Base-by-base conservation (phyloP, 768 basidiomycete genomes). In the Dioszegia crocea region DNA sequence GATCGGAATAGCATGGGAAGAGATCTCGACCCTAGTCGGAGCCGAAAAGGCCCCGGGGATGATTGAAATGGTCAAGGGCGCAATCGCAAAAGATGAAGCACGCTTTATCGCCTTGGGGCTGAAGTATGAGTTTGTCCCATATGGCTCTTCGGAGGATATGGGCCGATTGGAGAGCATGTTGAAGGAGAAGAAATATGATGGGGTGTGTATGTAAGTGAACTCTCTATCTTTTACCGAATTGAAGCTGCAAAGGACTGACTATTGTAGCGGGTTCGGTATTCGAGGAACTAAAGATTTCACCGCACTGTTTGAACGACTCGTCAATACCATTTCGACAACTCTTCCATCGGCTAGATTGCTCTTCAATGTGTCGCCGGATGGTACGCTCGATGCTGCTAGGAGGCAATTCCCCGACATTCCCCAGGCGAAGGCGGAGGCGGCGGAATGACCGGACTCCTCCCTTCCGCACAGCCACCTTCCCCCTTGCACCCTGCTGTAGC, bases 291-390 rank as follows among this genome's bases (percentile, higher is more conserved):
- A 43, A 30, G 39, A 52, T 4, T 53, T 44, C 41, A 60, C 58
- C 4, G 38, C 58, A 1, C 41, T 60, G n/a, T 60, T 44, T 31
- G 58, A 60, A 36, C 11, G 27, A 8, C 43, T 60, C 3, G 40
- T 60, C 50, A 60, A 60, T 29, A 60, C 58, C 39, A 54, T 60
- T 27, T 27, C 31, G n/a, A 38, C 40, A 19, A 43, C 29, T n/a
- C 39, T 48, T 4, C 58, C 58, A 4, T 3, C 2, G 6, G 12
- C 58, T 17, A 60, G 45, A 30, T 17, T 60, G 19, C 58, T 60
- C 23, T 60, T 53, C 58, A 60, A 60, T 51, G 46, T 29, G 3
- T 16, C 41, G 16, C 50, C 49, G 27, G 58, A 60, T 19, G 33
- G 24, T 5, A 53, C 58, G 6, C 38, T 60, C 27, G 58, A 41